phyloP scores from a whole-genome alignment of 129 eudicot genomes.

The Dittrichia graveolens region DNA sequence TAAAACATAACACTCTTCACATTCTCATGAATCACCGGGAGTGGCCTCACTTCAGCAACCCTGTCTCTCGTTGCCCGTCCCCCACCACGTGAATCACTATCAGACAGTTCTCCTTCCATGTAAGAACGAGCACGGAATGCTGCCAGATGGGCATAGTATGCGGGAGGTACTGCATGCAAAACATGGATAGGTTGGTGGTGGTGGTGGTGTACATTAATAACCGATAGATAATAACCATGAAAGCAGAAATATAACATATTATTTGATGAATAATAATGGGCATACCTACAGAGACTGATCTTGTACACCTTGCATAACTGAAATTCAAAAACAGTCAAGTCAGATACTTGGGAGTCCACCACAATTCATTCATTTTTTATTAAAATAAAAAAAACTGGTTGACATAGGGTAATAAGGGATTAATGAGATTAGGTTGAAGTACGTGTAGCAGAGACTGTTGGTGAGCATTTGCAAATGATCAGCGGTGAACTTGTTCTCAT shows the following conservation, averaged over 20 bases:
- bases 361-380: not conserved
- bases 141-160: conserved; percentile 83
- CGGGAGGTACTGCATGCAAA: conserved; percentile 71
- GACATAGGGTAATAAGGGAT: too few species aligned
- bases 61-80: conserved; percentile 46
- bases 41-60: conserved; percentile 27
- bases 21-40: conserved; percentile 57
- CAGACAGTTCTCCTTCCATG: conserved; percentile 49
- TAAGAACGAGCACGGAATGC: conserved; percentile 85
- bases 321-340: not conserved
- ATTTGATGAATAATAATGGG: not conserved
- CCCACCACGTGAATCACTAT: conserved; percentile 41
- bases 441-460: conserved; percentile 77
- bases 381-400: not conserved
- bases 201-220: too few species aligned
- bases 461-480: conserved; percentile 70
- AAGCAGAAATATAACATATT: too few species aligned
- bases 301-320: conserved; percentile 87
- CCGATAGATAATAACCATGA: too few species aligned
- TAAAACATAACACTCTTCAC: conserved; percentile 84
- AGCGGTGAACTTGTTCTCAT: conserved; percentile 73
- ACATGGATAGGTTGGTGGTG: too few species aligned
- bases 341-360: too few species aligned
- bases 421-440: not conserved
- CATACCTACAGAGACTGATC: conserved; percentile 85